Base-by-base conservation (phyloP, 768 basidiomycete species). In the Amyloporia xantha region DNA sequence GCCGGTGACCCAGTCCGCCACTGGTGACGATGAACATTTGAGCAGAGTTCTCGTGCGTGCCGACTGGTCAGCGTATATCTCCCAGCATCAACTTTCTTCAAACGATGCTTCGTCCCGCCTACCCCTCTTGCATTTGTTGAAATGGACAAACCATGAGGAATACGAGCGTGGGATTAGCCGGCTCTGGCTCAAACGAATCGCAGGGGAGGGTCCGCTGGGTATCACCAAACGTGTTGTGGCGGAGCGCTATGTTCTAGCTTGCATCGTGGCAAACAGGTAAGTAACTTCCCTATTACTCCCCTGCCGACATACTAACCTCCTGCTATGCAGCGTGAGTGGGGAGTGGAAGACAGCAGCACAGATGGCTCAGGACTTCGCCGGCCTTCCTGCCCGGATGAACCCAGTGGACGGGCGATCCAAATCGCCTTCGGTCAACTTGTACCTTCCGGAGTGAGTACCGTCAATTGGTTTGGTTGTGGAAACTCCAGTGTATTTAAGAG, bases 251-350 rank as follows among this genome's bases (percentile, higher is more conserved):
- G 64, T 85, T 10, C 48, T 88, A 7, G 84, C 87, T 1, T 80
- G 81, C 54, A 78, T 88, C 36, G 77, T 84, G n/a, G 74, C 72
- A 6, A 90, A 89, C 48, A 81, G 87, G 87, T 78, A 59, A 26
- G 23, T 17, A 6, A 19, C 21, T n/a, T 43, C 12, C 13, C 5
- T 27, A 5, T 33, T n/a, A 5, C 3, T 3, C 19, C 21, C 19
- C 39, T 33, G 7, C 15, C 28, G 13, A 45, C 27, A 20, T 47
- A 12, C 23, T 2, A 21, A 23, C 26, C 19, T 7, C n/a, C n/a
- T n/a, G n/a, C n/a, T n/a, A n/a, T n/a, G n/a, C 51, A 89, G 85
- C 52, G 59, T 91, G 37, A 86, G 85, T 42, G 88, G 88, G 2
- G 64, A 62, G 10, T 86, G 80, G 74, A 82, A 78, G 77, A 75